phyloP scores from a whole-genome alignment of 345 rosid species.

The Acer campestre region DNA sequence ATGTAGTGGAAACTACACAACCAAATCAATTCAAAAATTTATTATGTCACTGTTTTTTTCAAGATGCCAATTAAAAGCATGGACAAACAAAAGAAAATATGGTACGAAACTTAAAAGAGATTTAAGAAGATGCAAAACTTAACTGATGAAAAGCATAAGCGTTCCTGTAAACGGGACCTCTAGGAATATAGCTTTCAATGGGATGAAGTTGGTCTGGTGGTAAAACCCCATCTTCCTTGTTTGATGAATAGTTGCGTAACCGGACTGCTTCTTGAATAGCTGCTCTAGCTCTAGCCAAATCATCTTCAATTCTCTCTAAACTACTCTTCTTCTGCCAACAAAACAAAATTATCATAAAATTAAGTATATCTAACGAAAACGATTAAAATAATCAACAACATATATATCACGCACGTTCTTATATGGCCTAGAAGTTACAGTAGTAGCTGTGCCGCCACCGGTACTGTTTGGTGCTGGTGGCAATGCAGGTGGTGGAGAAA shows the following conservation, averaged over 20 bases:
- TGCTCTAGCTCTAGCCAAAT: constrained; percentile 10
- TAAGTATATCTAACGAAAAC: too few species aligned
- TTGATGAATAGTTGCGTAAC: constrained; percentile 36
- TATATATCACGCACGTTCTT: too few species aligned
- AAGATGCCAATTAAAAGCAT: too few species aligned
- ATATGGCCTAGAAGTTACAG: too few species aligned
- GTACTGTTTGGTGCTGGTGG: not conserved
- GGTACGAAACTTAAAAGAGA: not conserved
- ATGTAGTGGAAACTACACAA: too few species aligned
- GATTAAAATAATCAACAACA: too few species aligned
- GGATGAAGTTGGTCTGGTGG: too few species aligned
- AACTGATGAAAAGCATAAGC: constrained; percentile 24
- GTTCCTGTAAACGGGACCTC: constrained; percentile 19
- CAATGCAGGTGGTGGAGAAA: not conserved
- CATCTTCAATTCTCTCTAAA: constrained; percentile 36
- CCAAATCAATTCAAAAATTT: too few species aligned
- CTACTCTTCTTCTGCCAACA: not conserved
- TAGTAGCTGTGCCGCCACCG: too few species aligned
- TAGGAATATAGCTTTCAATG: constrained; percentile 24
- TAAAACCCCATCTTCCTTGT: constrained; percentile 22
- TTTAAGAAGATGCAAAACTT: not conserved
- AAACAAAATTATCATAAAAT: not conserved
- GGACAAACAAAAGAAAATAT: not conserved
- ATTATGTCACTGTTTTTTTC: too few species aligned
- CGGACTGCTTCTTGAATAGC: constrained; percentile 38